Percentiles rank a stretch among this genome's conserved stretches.
Evolutionary conservation across 768 basidiomycete species (phyloP).

Genomic region (Phanerochaete carnosa): DNA sequence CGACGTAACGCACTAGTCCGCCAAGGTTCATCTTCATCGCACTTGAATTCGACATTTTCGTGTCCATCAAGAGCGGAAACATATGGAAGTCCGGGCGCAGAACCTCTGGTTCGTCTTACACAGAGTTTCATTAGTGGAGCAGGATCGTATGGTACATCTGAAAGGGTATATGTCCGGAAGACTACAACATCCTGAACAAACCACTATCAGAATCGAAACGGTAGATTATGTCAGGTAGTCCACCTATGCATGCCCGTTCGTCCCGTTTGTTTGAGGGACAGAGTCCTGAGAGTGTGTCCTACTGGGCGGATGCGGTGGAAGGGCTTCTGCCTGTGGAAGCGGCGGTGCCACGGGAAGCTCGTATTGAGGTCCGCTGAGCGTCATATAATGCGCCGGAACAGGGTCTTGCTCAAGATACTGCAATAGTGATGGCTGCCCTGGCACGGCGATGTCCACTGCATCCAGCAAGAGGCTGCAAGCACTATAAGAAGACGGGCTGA

Average conservation of each 20-base stretch:
- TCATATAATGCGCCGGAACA: constrained; percentile 21
- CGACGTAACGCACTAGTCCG: background rate
- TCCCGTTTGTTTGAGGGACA: constrained; percentile 4
- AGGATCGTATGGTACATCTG: background rate
- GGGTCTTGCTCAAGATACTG: constrained; percentile 26
- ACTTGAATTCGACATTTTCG: no score
- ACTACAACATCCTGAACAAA: background rate
- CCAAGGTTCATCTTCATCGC: background rate
- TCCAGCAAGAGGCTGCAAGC: constrained; percentile 25
- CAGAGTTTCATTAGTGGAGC: background rate
- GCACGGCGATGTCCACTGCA: constrained; percentile 28
- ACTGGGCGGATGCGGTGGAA: background rate
- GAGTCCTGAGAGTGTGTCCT: background rate
- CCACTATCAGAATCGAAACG: no score
- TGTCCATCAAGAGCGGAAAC: no score
- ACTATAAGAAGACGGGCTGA: background rate
- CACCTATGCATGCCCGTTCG: constrained; percentile 7
- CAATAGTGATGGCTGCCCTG: constrained; percentile 22
- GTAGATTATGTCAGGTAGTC: background rate
- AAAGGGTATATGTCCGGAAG: background rate
- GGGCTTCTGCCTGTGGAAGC: background rate
- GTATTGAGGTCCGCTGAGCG: background rate
- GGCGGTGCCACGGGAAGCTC: background rate
- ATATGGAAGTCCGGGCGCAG: no score
- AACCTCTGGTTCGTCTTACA: background rate